These are phyloP conservation scores for Boletus barrowsii DNA, from an alignment of 768 basidiomycete genomes.

Conservation along the genomic window DNA sequence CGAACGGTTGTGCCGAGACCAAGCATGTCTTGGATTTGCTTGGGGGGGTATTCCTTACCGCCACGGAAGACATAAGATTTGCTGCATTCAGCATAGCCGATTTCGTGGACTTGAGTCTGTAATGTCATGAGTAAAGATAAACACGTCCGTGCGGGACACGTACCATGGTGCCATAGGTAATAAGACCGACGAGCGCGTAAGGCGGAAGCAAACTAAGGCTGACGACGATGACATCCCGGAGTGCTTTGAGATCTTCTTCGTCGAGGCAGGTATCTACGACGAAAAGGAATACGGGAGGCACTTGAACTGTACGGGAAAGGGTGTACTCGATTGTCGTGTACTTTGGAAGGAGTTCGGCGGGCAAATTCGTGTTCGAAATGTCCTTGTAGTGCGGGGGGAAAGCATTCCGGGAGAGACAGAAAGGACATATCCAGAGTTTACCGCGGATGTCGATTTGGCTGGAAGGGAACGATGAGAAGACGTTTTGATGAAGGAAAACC, in stretches of 20 bases:
- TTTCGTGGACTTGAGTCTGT: constrained; percentile 97
- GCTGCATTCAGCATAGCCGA: constrained; percentile 92
- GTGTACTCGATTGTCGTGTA: constrained; percentile 99
- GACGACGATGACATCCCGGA: constrained; percentile 92
- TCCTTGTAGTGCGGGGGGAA: constrained; percentile 99
- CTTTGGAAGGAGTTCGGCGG: constrained; percentile 93
- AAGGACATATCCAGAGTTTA: constrained; percentile 99
- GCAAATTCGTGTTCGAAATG: constrained; percentile 94
- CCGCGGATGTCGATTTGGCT: constrained; percentile 99
- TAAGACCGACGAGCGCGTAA: constrained; percentile 90
- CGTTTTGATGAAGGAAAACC: not conserved
- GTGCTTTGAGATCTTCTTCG: constrained; percentile 92
- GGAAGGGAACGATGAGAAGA: constrained; percentile 10
- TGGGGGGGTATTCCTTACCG: constrained; percentile 91
- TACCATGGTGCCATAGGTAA: constrained; percentile 98
- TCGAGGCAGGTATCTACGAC: constrained; percentile 97
- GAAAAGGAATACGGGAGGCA: constrained; percentile 95
- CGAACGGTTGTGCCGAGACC: constrained; percentile 71
- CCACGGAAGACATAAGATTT: constrained; percentile 99
- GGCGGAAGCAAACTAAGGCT: constrained; percentile 91
- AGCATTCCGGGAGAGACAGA: constrained; percentile 93
- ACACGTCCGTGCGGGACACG: constrained; percentile 16
- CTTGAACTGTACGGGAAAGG: constrained; percentile 84
- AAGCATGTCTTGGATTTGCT: constrained; percentile 99
- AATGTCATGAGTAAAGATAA: not conserved